phyloP scores from a whole-genome alignment of 148 eudicot species.

The Polygonum maritimum region DNA sequence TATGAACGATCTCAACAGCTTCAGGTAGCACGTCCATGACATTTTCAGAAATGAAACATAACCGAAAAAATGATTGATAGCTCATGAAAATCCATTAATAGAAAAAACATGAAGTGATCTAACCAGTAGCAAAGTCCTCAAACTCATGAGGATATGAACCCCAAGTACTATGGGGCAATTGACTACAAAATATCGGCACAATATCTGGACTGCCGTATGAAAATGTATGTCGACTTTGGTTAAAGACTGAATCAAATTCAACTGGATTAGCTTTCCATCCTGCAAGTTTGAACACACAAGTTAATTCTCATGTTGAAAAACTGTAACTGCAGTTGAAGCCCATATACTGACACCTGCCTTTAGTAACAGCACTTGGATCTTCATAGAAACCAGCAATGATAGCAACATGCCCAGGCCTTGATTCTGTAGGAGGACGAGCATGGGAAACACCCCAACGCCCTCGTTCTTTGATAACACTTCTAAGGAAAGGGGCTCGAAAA shows the following conservation, averaged over 20 bases:
- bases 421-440: slow-evolving; percentile 98
- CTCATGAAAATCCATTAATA: background rate
- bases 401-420: slow-evolving; percentile 98
- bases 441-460: slow-evolving; percentile 99
- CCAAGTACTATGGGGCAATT: slow-evolving; percentile 87
- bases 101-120: slow-evolving; percentile 11
- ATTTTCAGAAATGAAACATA: background rate
- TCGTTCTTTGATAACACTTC: slow-evolving; percentile 66
- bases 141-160: slow-evolving; percentile 80
- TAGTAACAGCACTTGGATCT: slow-evolving; percentile 98
- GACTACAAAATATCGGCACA: slow-evolving; percentile 88
- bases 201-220: slow-evolving; percentile 95
- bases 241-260: slow-evolving; percentile 95
- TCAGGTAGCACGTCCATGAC: background rate
- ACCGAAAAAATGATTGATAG: background rate
- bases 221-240: slow-evolving; percentile 74
- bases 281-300: slow-evolving; percentile 17
- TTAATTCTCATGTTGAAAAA: background rate
- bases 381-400: slow-evolving; percentile 97
- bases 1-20: background rate
- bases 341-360: slow-evolving; percentile 35
- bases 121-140: slow-evolving; percentile 98
- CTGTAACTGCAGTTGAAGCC: background rate
- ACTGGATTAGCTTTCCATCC: slow-evolving; percentile 99
- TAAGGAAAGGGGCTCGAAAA: slow-evolving; percentile 83